These are phyloP conservation scores for Fusarium tricinctum DNA, from an alignment of 2,329 filamentous ascomycete genomes.

Conservation along the genomic window DNA sequence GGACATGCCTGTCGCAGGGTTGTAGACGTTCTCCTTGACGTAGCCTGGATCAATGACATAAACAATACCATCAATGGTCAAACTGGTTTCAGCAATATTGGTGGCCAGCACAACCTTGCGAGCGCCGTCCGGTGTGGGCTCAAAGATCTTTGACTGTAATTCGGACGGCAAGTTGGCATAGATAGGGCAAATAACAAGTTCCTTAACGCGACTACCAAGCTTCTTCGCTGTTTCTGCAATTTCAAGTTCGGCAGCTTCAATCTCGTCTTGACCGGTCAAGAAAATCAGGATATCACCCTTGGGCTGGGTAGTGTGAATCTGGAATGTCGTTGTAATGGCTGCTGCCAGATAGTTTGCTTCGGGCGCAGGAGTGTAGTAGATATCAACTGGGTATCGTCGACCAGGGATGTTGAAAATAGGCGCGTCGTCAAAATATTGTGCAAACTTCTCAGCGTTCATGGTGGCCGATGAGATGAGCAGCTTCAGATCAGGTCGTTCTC, in stretches of 20 bases:
- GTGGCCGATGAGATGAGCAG: conserved; percentile 94
- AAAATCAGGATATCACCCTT: conserved; percentile 94
- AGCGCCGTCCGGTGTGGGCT: conserved; percentile 86
- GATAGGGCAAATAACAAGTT: conserved; percentile 92
- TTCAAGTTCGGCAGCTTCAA: conserved; percentile 87
- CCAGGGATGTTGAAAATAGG: conserved; percentile 97
- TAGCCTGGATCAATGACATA: conserved; percentile 97
- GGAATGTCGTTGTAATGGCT: conserved; percentile 92
- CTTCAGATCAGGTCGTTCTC: conserved; percentile 87
- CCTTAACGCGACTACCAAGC: conserved; percentile 84
- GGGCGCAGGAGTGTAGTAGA: conserved; percentile 89
- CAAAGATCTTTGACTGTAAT: conserved; percentile 92
- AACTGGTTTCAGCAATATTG: conserved; percentile 95
- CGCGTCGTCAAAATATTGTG: conserved; percentile 89
- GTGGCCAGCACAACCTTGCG: conserved; percentile 95
- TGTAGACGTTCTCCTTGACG: conserved; percentile 95
- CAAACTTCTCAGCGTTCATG: conserved; percentile 93
- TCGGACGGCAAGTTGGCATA: conserved; percentile 95
- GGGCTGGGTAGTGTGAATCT: conserved; percentile 90
- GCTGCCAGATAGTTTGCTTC: conserved; percentile 95
- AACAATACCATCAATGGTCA: conserved; percentile 96
- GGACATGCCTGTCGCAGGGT: conserved; percentile 91
- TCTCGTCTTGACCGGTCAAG: conserved; percentile 95
- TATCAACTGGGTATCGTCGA: conserved; percentile 88
- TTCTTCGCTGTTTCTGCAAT: conserved; percentile 89